Base-by-base conservation (phyloP, 129 eudicot species). In the Mikania micrantha region DNA sequence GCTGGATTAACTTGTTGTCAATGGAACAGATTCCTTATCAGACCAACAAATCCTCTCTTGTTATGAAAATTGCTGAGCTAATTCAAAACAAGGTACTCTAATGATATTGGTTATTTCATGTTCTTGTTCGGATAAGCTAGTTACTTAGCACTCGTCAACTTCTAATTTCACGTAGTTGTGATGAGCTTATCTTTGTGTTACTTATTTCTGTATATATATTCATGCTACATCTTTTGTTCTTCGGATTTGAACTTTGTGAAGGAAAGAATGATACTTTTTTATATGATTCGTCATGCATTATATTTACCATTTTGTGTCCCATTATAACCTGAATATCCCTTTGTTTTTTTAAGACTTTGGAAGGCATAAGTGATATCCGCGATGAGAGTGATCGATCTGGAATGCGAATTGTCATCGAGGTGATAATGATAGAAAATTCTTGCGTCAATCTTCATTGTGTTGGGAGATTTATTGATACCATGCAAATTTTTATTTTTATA, bases 391-490 rank as follows among this genome's bases (percentile, higher is more conserved):
- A 93, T 79, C 90, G 98, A 49, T 73, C 86, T 64, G 98, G 98
- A 77, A 93, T 93, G 98, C 98, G 98, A 21, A 72, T 93, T 36
- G 98, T 93, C 67, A 93, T 93, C 52, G 98, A 93, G 98, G 98
- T 93, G 86, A 9, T 42, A 9, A 3, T 42, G 9, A 36, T 64
- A 29, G 70, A 54, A 67, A 44, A 60, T 45, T 80, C 8, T 64
- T 60, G 60, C 35, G 40, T 71, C 24, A 31, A 13, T 41, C 66
- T 60, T 59, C 38, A 22, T 60, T 63, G 63, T 22, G 50, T 63
- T 36, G 35, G 52, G 61, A 54, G 71, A 65, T 60, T 15, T 21
- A 54, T 36, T 44, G 45, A 54, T 31, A 7, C 41, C 10, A 13
- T 66, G 16, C 52, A 70, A 38, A 52, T 27, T 76, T 35, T 52